Evolutionary conservation across 192 early-diverging fungal species (phyloP).

Genomic region (Gamsiella multidivaricata): DNA sequence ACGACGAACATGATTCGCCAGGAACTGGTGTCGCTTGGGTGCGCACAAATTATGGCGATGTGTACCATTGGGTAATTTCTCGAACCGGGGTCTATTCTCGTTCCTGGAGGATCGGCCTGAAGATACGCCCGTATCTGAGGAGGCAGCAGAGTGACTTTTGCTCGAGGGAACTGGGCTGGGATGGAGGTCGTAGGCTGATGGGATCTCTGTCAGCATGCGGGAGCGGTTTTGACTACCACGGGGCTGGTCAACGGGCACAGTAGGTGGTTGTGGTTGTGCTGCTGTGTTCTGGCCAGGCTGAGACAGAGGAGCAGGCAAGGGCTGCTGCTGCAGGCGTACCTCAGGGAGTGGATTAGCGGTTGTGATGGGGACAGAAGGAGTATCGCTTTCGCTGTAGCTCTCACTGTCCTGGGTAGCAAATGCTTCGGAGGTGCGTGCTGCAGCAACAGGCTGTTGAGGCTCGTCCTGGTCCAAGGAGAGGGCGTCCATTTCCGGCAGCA

Average conservation of each 20-base stretch:
- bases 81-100: conserved; percentile 37
- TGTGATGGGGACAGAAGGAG: background rate
- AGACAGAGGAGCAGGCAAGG: background rate
- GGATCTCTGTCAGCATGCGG: conserved; percentile 27
- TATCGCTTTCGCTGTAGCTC: background rate
- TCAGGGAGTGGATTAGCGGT: background rate
- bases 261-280: background rate
- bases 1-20: conserved; percentile 23
- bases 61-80: conserved; percentile 28
- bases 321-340: background rate
- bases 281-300: background rate
- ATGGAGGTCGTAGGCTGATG: conserved; percentile 31
- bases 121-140: conserved; percentile 11
- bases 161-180: background rate
- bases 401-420: conserved; percentile 3
- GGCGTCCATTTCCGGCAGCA: conserved; percentile 1
- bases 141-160: background rate
- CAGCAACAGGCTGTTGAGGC: background rate
- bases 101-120: conserved; percentile 3
- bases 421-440: background rate
- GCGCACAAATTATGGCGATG: conserved; percentile 36
- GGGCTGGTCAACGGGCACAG: background rate
- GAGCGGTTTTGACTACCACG: background rate
- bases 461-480: conserved; percentile 5
- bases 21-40: conserved; percentile 40